Conservation (phyloP, 2,329 filamentous ascomycete species). For the Diaporthe capsici region DNA sequence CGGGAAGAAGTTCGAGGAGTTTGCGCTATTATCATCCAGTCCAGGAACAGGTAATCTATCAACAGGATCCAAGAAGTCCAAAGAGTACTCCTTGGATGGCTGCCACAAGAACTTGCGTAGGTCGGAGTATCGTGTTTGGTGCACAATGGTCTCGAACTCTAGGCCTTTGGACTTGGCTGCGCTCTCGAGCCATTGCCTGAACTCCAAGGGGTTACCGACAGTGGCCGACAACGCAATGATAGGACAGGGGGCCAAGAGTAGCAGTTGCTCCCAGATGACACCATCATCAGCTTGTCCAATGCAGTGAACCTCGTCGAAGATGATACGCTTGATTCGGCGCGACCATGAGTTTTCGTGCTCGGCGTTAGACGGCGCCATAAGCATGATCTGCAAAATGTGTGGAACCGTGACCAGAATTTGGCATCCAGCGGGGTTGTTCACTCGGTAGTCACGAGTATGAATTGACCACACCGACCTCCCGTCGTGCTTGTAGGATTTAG, state of each 20-base stretch:
- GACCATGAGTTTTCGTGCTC: slow-evolving; percentile 71
- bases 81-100: slow-evolving; percentile 62
- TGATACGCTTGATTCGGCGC: slow-evolving; percentile 78
- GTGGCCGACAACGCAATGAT: slow-evolving; percentile 86
- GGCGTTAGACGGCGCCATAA: slow-evolving; percentile 76
- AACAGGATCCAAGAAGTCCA: slow-evolving; percentile 64
- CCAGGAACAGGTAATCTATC: slow-evolving; percentile 60
- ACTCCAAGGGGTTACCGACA: slow-evolving; percentile 80
- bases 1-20: slow-evolving; percentile 63
- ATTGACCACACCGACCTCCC: slow-evolving; percentile 84
- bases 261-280: slow-evolving; percentile 82
- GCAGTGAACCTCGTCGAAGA: slow-evolving; percentile 87
- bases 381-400: slow-evolving; percentile 84
- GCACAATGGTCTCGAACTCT: slow-evolving; percentile 77
- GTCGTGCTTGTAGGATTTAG: slow-evolving; percentile 72
- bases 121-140: slow-evolving; percentile 80
- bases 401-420: slow-evolving; percentile 85
- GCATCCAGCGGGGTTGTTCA: slow-evolving; percentile 80
- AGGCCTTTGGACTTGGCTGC: slow-evolving; percentile 75
- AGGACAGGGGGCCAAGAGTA: slow-evolving; percentile 80
- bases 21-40: slow-evolving; percentile 58
- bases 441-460: slow-evolving; percentile 80
- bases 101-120: slow-evolving; percentile 80
- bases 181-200: slow-evolving; percentile 76
- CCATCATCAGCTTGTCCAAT: slow-evolving; percentile 84